phyloP scores from a whole-genome alignment of 202 grass and related monocot genomes.

The Thinopyrum obtusiflorum region DNA sequence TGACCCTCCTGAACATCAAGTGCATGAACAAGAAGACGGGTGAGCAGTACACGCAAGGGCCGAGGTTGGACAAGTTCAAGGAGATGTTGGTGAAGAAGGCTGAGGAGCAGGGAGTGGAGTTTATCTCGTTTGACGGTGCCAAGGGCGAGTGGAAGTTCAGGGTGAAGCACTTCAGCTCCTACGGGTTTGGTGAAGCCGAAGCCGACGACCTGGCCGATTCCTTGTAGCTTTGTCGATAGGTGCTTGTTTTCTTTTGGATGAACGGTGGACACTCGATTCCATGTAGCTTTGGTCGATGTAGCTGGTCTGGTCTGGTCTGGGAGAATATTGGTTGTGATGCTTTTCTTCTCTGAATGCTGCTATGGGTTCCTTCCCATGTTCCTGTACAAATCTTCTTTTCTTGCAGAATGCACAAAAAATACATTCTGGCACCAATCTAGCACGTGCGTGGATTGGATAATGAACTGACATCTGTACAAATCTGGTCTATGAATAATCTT shows the following conservation, averaged over 20 bases:
- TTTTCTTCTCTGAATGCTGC: not conserved
- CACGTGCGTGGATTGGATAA: no score
- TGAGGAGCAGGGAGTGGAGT: constrained; percentile 68
- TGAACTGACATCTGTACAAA: no score
- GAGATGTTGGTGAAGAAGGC: constrained; percentile 69
- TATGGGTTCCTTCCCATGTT: no score
- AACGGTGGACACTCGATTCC: not conserved
- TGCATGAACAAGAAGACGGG: constrained; percentile 74
- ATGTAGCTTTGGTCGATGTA: not conserved
- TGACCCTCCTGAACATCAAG: constrained; percentile 76
- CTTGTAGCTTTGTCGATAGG: not conserved
- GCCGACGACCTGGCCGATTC: not conserved
- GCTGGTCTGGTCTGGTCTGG: no score
- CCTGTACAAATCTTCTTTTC: no score
- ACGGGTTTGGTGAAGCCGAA: constrained; percentile 27
- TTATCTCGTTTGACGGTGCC: constrained; percentile 54
- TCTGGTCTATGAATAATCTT: no score
- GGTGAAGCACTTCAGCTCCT: constrained; percentile 80
- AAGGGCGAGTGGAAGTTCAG: constrained; percentile 89
- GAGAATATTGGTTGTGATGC: not conserved
- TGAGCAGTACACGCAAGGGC: constrained; percentile 38
- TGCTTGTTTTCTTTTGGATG: not conserved
- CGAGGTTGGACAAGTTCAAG: constrained; percentile 69
- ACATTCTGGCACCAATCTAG: no score
- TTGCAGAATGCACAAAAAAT: no score